Base-by-base conservation (phyloP, 257 asterid genomes). In the Cynanchum wilfordii region DNA sequence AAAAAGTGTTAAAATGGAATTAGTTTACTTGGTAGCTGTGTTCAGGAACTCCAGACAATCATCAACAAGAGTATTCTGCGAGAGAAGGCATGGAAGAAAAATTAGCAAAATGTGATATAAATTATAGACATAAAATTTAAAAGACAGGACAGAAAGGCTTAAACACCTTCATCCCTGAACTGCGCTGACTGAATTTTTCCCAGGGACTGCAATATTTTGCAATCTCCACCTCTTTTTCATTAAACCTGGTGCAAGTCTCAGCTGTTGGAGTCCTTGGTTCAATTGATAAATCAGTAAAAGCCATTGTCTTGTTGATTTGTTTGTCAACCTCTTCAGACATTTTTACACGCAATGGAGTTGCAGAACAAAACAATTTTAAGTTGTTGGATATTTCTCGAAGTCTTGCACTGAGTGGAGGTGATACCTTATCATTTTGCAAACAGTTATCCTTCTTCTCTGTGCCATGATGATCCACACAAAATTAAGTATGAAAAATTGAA, bases 21-120 rank as follows among this genome's bases (percentile, higher is more conserved):
- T n/a, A 66, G 81, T 94, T 87, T 84, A 93, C 98, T 89, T 93
- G 84, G 75, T 89, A 66, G 96, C 97, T 3, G 89, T 82, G 68
- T 93, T 93, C 75, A 93, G 70, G 80, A 90, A 89, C 60, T 55
- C 79, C 45, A 93, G 87, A 51, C 82, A 88, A 62, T 87, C 98
- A 30, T 79, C 81, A 70, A 87, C 93, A 71, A 90, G 76, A 33
- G 89, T 82, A 74, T 87, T 72, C 97, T 92, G 85, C 78, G 75
- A 79, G 17, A 22, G 69, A 66, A 73, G 60, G 24, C 55, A 62
- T 59, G 27, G n/a, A 33, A 10, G 25, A 59, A n/a, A 30, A 33
- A 27, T 74, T 30, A 72, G 54, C 25, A 40, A 25, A 58, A 59
- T 38, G 11, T 30, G n/a, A 13, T 7, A 16, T 15, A 62, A 45